These are phyloP conservation scores for Pseudomonodictys pantanalensis DNA, from an alignment of 495 filamentous ascomycete genomes.

Conservation along the genomic window DNA sequence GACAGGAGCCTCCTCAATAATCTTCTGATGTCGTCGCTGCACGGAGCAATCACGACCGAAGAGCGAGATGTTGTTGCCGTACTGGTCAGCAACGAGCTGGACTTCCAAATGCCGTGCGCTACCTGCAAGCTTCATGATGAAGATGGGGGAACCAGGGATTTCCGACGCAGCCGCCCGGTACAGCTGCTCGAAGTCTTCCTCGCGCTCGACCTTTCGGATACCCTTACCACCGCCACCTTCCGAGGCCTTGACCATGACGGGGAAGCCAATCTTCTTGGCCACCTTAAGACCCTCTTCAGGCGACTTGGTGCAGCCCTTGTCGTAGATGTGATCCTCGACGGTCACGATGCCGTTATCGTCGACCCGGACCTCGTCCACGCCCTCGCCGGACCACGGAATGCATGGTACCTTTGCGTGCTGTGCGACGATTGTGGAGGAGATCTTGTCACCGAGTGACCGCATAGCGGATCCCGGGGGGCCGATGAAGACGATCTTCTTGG, in stretches of 20 bases:
- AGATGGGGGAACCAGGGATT: conserved; percentile 98
- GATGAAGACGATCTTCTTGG: conserved; percentile 98
- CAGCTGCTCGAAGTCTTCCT: conserved; percentile 76
- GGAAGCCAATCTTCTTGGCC: conserved; percentile 90
- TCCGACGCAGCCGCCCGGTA: conserved; percentile 96
- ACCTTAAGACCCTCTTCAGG: conserved; percentile 85
- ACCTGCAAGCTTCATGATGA: conserved; percentile 99
- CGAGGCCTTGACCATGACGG: conserved; percentile 99
- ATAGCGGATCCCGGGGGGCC: conserved; percentile 96
- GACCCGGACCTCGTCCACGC: conserved; percentile 76
- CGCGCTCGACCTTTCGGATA: conserved; percentile 90
- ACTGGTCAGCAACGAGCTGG: conserved; percentile 95
- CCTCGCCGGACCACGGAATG: conserved; percentile 96
- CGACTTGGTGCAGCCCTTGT: conserved; percentile 83
- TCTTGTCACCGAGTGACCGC: conserved; percentile 98
- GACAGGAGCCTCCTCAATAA: conserved; percentile 98
- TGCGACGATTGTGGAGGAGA: conserved; percentile 98
- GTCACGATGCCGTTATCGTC: conserved; percentile 87
- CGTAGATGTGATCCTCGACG: conserved; percentile 80
- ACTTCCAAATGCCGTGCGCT: conserved; percentile 97
- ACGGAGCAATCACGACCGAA: conserved; percentile 99
- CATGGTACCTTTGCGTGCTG: conserved; percentile 96
- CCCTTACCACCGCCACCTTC: conserved; percentile 99
- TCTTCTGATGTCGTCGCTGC: conserved; percentile 98
- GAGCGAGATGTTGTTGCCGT: conserved; percentile 98